Base-by-base conservation (phyloP, 2,329 filamentous ascomycete species). In the Botrytis hyacinthi region DNA sequence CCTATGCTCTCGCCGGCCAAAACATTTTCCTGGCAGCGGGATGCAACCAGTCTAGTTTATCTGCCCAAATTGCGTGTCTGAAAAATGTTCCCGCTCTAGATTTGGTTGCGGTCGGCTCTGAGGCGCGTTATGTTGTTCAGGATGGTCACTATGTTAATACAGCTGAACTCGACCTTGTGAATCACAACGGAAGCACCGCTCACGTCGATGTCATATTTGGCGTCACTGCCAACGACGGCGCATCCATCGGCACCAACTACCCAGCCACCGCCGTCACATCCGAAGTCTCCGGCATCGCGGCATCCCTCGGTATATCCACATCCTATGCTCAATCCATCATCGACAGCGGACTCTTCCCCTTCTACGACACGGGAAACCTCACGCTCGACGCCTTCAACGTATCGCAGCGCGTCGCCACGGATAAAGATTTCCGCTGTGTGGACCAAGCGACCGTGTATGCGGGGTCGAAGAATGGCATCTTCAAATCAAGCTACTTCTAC, bases 311-410 rank as follows among this genome's bases (percentile, higher is more conserved):
- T 1, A 87, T 88, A 74, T 83, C 84, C 20, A 79, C 81, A 7
- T 82, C 82, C 1, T 82, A 84, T 42, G 83, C 83, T 1, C 80
- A 83, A 46, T 77, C 77, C 10, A 83, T 86, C 70, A 83, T 85
- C 46, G 78, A 85, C 59, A 84, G 83, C 5, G 83, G 83, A 0
- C 82, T 88, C 14, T 87, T 88, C 75, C 86, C 87, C 0, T 81
- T 83, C 48, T 83, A 84, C 70, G 79, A 82, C 62, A 85, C 85
- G 0, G 84, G 85, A 4, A 88, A 89, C 67, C 73, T 86, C 10
- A 87, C 86, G 0, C 82, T 88, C 4, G 85, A 89, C 76, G 82
- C 85, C 3, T 88, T 87, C 82, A 88, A 88, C 74, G 84, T 88
- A 4, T 85, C 85, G 7, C 82, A 85, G 48, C 84, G 86, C 18